phyloP scores from a whole-genome alignment of 2,329 filamentous ascomycete genomes.

The Aspergillus sp. region DNA sequence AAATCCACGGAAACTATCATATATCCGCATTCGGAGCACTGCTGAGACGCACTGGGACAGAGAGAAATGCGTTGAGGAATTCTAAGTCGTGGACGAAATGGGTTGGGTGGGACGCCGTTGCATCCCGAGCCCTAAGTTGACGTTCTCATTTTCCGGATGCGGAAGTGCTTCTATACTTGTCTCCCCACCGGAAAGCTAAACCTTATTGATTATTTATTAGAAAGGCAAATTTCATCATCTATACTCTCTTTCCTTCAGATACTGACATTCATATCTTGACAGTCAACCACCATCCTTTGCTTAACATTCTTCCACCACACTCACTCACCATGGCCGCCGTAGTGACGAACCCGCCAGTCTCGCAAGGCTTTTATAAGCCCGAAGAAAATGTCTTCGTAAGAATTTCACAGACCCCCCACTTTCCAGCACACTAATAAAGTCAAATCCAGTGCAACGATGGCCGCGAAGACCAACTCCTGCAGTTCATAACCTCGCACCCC shows the following conservation, averaged over 20 bases:
- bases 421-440: background rate
- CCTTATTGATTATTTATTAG: background rate
- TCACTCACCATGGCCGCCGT: background rate
- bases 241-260: too few species aligned
- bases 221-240: background rate
- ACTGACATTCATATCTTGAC: too few species aligned
- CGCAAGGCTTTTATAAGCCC: background rate
- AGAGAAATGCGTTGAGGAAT: background rate
- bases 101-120: background rate
- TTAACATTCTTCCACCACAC: too few species aligned
- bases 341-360: background rate
- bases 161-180: background rate
- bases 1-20: background rate
- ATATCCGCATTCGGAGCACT: background rate
- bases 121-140: background rate
- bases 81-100: background rate
- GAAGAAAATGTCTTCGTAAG: background rate
- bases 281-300: too few species aligned
- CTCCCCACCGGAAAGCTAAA: background rate
- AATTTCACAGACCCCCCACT: too few species aligned
- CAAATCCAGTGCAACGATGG: background rate
- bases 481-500: background rate
- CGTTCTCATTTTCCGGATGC: background rate
- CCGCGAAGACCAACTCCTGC: background rate
- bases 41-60: background rate